Evolutionary conservation across 73 alveolate species (phyloP).

Genomic region (Stentor roeselii): DNA sequence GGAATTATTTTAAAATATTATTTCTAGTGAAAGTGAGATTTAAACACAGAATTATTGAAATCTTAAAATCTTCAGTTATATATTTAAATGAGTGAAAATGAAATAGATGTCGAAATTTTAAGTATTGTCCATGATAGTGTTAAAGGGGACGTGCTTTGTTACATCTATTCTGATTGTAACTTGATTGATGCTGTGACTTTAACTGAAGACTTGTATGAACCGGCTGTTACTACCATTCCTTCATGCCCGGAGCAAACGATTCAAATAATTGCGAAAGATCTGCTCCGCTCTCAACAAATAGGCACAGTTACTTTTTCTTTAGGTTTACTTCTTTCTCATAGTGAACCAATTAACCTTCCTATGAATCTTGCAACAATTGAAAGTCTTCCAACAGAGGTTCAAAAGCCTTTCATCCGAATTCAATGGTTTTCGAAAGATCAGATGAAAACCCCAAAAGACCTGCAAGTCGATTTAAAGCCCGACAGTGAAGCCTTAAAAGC

Average conservation of each 20-base stretch:
- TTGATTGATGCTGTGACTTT: neutral
- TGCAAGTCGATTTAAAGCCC: neutral
- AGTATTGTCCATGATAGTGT: neutral
- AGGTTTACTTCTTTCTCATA: neutral
- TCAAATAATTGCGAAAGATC: slow-evolving; percentile 3
- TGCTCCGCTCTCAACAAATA: neutral
- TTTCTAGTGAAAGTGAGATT: too few species aligned
- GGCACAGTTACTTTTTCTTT: neutral
- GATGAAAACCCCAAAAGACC: neutral
- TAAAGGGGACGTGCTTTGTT: neutral
- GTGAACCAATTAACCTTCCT: neutral
- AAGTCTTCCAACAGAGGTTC: neutral
- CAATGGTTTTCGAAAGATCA: neutral
- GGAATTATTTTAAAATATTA: too few species aligned
- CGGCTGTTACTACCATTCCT: neutral
- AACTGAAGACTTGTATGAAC: neutral
- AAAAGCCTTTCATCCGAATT: neutral
- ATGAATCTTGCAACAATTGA: neutral
- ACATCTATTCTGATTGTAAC: neutral
- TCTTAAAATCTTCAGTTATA: too few species aligned
- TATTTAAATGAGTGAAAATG: neutral
- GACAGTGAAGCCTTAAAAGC: neutral
- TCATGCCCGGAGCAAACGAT: neutral
- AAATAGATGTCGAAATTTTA: neutral
- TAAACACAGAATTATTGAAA: too few species aligned